phyloP scores from a whole-genome alignment of 2,329 filamentous ascomycete species.

The Fusarium chlamydosporum region DNA sequence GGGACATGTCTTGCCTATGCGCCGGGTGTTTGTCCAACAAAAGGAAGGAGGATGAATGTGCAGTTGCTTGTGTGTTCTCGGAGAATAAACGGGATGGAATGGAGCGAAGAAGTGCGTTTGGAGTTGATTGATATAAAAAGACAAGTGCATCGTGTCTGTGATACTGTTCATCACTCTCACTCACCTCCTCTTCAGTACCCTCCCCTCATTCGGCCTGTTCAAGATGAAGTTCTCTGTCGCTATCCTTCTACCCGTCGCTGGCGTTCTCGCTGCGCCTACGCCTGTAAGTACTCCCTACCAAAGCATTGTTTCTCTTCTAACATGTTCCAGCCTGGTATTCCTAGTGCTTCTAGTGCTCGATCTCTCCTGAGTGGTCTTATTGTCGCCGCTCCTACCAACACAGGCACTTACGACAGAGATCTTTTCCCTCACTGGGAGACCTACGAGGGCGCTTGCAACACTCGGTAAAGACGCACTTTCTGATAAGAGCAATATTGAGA shows the following conservation, averaged over 20 bases:
- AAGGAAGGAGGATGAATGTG: slow-evolving; percentile 36
- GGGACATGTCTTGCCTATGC: slow-evolving; percentile 17
- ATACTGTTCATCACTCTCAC: neutral
- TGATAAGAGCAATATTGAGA: neutral
- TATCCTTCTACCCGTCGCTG: slow-evolving; percentile 46
- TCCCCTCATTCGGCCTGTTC: slow-evolving; percentile 11
- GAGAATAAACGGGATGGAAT: slow-evolving; percentile 11
- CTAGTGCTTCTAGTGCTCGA: slow-evolving; percentile 69
- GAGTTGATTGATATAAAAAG: slow-evolving; percentile 32
- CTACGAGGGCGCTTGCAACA: slow-evolving; percentile 76
- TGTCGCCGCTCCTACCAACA: slow-evolving; percentile 68
- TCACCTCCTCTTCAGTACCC: neutral
- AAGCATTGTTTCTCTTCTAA: neutral
- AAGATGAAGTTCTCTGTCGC: slow-evolving; percentile 55
- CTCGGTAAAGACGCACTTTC: slow-evolving; percentile 59
- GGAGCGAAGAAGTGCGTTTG: slow-evolving; percentile 12
- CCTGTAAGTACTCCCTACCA: slow-evolving; percentile 44
- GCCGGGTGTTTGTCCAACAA: slow-evolving; percentile 28
- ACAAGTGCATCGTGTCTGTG: slow-evolving; percentile 8
- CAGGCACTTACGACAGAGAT: slow-evolving; percentile 72
- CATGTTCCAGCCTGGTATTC: slow-evolving; percentile 68
- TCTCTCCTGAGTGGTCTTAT: slow-evolving; percentile 71
- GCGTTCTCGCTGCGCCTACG: slow-evolving; percentile 52
- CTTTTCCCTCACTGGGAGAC: slow-evolving; percentile 81
- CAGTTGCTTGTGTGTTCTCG: slow-evolving; percentile 7